Evolutionary conservation across 768 basidiomycete genomes (phyloP), one percentile per base, ranked within the genome.

Genomic region (Boletus fagicola): DNA sequence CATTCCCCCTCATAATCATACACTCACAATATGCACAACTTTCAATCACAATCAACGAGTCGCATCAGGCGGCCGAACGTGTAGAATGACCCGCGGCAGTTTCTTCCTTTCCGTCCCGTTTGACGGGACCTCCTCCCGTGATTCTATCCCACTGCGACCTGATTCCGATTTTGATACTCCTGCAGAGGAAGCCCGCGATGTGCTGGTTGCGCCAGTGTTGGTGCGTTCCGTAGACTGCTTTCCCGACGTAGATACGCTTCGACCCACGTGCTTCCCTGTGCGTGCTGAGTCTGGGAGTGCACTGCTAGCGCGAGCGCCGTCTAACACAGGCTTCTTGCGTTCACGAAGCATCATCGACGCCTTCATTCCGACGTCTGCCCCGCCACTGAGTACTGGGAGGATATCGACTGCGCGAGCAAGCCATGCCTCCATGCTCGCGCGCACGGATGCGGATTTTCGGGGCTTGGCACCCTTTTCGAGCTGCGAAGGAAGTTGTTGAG

Each of bases 381-480:
- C 44, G 38, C 46, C 38, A 22, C 35, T 30, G 30, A 49, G 69
- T 43, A 38, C 61, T 9, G 52, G 62, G 53, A 63, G 59, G 8
- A 45, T 64, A 46, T 39, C 68, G 62, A 82, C 49, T 0, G 87
- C 76, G 13, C 83, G 81, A 30, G 81, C 76, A 18, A 91, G 67
- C 89, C 88, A 91, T 4, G 72, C 72, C 5, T 83, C 82, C 5
- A 59, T 64, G 42, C 72, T 61, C 1, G 69, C 38, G 0, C 60
- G 55, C 6, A 60, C 50, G 11, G 81, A 81, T 22, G 35, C 28
- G 2, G 82, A 80, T 18, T 80, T 76, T 0, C 83, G 79, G 67
- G 83, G 82, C 69, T 88, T 88, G 12, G 79, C 79, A 0, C 80
- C 80, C 40, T 84, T 82, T 64, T 90, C 87, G 11, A 90, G 75